These are phyloP conservation scores for Colletotrichum sp. DNA, from an alignment of 2,329 filamentous ascomycete species.

Conservation along the genomic window DNA sequence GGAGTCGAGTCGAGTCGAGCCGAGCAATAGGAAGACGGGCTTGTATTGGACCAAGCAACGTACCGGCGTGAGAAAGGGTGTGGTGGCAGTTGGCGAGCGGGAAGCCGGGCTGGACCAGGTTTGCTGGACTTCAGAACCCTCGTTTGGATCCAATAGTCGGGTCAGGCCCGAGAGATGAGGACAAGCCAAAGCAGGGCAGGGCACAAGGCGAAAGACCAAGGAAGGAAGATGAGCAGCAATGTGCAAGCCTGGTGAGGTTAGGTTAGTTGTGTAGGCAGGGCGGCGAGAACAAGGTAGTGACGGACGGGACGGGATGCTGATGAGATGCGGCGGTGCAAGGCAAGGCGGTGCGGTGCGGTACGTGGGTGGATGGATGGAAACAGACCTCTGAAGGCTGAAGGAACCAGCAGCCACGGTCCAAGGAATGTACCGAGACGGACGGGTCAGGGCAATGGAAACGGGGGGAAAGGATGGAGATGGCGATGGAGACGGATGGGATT, in stretches of 20 bases:
- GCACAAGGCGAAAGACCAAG: neutral
- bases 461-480: neutral
- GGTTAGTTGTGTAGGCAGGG: neutral
- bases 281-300: neutral
- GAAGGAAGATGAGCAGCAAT: neutral
- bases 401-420: constrained; percentile 6
- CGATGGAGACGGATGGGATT: neutral
- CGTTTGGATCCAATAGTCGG: neutral
- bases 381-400: neutral
- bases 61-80: neutral
- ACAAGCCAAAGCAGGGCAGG: neutral
- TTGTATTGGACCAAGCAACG: constrained; percentile 7
- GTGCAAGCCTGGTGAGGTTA: neutral
- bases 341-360: neutral
- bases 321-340: constrained; percentile 19
- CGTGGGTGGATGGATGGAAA: neutral
- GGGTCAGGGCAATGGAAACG: neutral
- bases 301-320: constrained; percentile 6
- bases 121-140: neutral
- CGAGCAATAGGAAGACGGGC: constrained; percentile 5
- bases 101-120: neutral
- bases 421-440: constrained; percentile 20
- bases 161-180: neutral
- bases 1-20: constrained; percentile 5
- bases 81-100: neutral